phyloP scores from a whole-genome alignment of 257 asterid species.

The Nyctanthes arbortristis region DNA sequence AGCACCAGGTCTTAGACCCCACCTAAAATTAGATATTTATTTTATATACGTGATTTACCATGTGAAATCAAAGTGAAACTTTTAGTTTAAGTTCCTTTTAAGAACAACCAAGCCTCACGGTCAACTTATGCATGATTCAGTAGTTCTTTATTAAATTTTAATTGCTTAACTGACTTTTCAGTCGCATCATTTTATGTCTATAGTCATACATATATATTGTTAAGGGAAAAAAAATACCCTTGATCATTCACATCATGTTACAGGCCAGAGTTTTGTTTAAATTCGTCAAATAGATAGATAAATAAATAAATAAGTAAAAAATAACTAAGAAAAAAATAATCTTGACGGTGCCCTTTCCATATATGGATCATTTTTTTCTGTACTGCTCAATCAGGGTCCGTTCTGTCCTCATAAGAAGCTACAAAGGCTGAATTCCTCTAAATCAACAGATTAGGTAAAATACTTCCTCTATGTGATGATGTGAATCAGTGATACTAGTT shows the following conservation, averaged over 20 bases:
- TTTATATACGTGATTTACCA: background rate
- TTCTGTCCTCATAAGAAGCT: too few relatives aligned
- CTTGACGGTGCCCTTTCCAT: background rate
- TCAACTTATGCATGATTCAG: background rate
- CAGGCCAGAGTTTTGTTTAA: too few relatives aligned
- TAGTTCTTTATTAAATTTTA: background rate
- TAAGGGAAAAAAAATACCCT: background rate
- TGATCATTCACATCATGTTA: background rate
- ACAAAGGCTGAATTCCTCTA: too few relatives aligned
- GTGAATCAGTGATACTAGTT: too few relatives aligned
- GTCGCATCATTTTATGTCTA: background rate
- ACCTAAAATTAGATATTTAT: background rate
- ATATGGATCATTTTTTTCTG: background rate
- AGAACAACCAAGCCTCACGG: background rate
- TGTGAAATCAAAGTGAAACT: background rate
- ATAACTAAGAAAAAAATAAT: too few relatives aligned
- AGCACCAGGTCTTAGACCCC: background rate
- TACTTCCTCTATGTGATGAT: too few relatives aligned
- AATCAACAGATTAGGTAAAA: too few relatives aligned
- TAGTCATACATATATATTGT: background rate
- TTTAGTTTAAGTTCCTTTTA: background rate
- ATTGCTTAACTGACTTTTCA: background rate
- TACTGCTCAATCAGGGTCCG: background rate
- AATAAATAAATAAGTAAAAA: too few relatives aligned
- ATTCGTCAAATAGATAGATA: too few relatives aligned